Evolutionary conservation across 805 yeast genomes (phyloP).

Genomic region (Candida succiphila): DNA sequence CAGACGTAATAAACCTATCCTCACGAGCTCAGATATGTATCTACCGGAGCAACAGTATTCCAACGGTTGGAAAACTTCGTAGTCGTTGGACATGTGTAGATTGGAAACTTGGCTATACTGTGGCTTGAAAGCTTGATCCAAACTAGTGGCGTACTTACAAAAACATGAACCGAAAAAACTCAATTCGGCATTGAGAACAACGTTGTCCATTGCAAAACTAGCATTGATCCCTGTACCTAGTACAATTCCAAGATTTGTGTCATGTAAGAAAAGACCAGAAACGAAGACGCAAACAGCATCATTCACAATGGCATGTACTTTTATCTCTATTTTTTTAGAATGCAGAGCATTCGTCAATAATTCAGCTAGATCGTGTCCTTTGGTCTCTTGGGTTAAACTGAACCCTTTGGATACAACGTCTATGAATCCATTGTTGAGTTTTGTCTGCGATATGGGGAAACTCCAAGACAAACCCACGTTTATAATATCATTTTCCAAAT

Average conservation of each 20-base stretch:
- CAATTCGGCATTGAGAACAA: constrained; percentile 39
- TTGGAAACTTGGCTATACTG: constrained; percentile 3
- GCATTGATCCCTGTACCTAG: constrained; percentile 63
- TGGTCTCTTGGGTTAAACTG: constrained; percentile 30
- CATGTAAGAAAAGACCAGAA: constrained; percentile 30
- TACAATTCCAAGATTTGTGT: constrained; percentile 43
- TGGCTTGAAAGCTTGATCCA: constrained; percentile 24
- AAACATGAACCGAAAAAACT: constrained; percentile 42
- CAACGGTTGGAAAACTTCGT: constrained; percentile 39
- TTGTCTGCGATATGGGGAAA: constrained; percentile 37
- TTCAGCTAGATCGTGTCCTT: constrained; percentile 28
- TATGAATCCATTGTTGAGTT: constrained; percentile 34
- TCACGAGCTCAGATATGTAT: constrained; percentile 42
- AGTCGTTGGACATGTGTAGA: constrained; percentile 19
- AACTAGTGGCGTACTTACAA: constrained; percentile 22
- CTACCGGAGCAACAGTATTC: constrained; percentile 48
- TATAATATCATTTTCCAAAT: constrained; percentile 10
- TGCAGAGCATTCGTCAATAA: constrained; percentile 28
- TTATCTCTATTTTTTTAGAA: constrained; percentile 18
- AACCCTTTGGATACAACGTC: constrained; percentile 56
- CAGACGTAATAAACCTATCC: constrained; percentile 31
- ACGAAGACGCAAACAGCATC: constrained; percentile 57
- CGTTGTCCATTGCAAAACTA: constrained; percentile 26
- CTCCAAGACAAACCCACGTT: constrained; percentile 46
- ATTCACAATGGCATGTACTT: constrained; percentile 41